Percentiles rank a stretch among this genome's conserved stretches.
phyloP scores from a whole-genome alignment of 768 basidiomycete genomes.

The Suillus variegatus region DNA sequence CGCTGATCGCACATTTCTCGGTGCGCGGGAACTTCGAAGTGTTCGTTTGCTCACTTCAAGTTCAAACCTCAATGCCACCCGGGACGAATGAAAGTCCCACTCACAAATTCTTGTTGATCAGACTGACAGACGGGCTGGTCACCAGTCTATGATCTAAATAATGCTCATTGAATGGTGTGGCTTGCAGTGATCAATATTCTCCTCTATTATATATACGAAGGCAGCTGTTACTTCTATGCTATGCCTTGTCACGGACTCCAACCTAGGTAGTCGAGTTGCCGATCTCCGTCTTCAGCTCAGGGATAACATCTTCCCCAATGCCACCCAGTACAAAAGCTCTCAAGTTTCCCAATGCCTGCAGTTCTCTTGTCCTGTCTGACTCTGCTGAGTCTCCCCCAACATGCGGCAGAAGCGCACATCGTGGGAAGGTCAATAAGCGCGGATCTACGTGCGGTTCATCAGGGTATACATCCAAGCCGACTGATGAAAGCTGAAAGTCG shows the following conservation, averaged over 20 bases:
- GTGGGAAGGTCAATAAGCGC: constrained; percentile 68
- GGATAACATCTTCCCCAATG: constrained; percentile 60
- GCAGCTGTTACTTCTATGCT: neutral
- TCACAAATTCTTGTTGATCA: too few species aligned
- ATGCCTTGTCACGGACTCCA: neutral
- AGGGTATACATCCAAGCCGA: constrained; percentile 81
- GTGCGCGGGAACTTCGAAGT: too few species aligned
- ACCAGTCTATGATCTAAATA: too few species aligned
- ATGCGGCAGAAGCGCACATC: constrained; percentile 82
- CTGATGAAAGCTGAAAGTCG: constrained; percentile 59
- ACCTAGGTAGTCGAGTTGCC: neutral
- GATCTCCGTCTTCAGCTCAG: constrained; percentile 35
- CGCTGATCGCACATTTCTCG: too few species aligned
- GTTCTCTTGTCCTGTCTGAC: constrained; percentile 73
- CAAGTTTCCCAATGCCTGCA: constrained; percentile 70
- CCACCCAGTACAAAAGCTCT: constrained; percentile 62
- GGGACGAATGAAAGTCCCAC: too few species aligned
- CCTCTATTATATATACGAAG: neutral
- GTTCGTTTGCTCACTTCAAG: too few species aligned
- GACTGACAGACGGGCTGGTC: too few species aligned
- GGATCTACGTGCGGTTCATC: constrained; percentile 79
- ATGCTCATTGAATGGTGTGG: too few species aligned
- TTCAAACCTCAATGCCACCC: too few species aligned
- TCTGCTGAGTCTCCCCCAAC: constrained; percentile 85
- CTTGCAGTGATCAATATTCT: neutral